Conservation (phyloP, 2,329 filamentous ascomycete genomes). For the Sclerotinia borealis region DNA sequence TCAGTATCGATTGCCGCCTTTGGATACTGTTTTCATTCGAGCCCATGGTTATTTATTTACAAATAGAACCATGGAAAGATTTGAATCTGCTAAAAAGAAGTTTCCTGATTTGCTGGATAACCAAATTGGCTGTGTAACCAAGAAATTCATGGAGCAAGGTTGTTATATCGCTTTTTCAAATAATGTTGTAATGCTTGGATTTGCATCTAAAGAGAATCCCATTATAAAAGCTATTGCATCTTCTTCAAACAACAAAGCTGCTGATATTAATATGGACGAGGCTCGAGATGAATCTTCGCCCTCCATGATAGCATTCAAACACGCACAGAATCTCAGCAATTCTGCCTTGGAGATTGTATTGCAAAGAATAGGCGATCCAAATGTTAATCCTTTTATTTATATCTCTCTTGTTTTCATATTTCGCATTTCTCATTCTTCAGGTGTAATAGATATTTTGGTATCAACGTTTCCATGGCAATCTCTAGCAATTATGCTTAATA, state of each 20-base stretch:
- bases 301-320: slow-evolving; percentile 13
- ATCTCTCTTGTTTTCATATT: no score
- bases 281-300: neutral
- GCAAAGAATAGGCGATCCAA: no score
- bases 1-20: no score
- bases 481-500: no score
- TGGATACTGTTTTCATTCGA: slow-evolving; percentile 57
- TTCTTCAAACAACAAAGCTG: neutral
- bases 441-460: slow-evolving; percentile 15
- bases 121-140: slow-evolving; percentile 49
- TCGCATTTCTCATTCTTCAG: slow-evolving; percentile 12
- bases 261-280: slow-evolving; percentile 14
- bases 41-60: slow-evolving; percentile 60
- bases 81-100: slow-evolving; percentile 39
- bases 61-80: slow-evolving; percentile 40
- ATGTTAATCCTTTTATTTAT: no score
- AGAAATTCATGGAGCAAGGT: slow-evolving; percentile 40
- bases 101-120: slow-evolving; percentile 50
- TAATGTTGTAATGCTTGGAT: slow-evolving; percentile 27
- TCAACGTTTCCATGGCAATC: slow-evolving; percentile 20
- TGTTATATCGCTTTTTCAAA: slow-evolving; percentile 52
- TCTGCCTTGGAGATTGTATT: slow-evolving; percentile 8
- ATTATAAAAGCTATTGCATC: slow-evolving; percentile 23
- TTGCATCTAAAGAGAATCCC: slow-evolving; percentile 26
- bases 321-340: slow-evolving; percentile 15